Base-by-base conservation (phyloP, 306 rosid genomes). In the Sophora flavescens region DNA sequence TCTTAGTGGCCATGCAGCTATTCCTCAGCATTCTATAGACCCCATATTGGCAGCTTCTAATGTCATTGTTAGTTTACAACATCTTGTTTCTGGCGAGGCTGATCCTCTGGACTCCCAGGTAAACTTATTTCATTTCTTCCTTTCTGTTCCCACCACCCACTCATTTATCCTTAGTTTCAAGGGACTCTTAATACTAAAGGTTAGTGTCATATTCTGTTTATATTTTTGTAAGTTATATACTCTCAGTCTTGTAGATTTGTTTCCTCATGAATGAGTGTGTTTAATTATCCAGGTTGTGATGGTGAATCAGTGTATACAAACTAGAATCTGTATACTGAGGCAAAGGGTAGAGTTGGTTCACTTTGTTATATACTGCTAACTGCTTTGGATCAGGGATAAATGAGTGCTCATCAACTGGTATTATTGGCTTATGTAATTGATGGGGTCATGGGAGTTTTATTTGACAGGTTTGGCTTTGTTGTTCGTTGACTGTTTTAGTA, bases 181-280 rank as follows among this genome's bases (percentile, higher is more conserved):
- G 35, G 68, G 15, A 18, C 5, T 30, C 63, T 68, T 57, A 8
- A 80, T 10, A 18, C 9, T 57, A 3, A 47, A 81, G 68, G 81
- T 81, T 65, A 65, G 71, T 59, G 71, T 80, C 76, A 80, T 8
- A 38, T 6, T 38, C 16, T 59, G 16, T 53, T 28, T 11, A 15
- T 71, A 8, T 14, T 8, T 44, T 73, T 13, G 17, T 18, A 72
- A 72, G 66, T 53, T 72, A 22, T 22, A 22, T 22, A 60, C 15
- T 71, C 14, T 14, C 7, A 6, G 32, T n/a, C 48, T 73, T 66
- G 10, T 14, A 36, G 38, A 58, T 30, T 47, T 80, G 45, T 38
- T 80, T 74, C 48, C 36, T 56, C 79, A 56, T 62, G 70, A 33
- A 16, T 47, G 5, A 3, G 59, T n/a, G 11, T 17, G 54, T 44